Conservation (phyloP, 768 basidiomycete genomes). For the Naganishia vaughanmartiniae region DNA sequence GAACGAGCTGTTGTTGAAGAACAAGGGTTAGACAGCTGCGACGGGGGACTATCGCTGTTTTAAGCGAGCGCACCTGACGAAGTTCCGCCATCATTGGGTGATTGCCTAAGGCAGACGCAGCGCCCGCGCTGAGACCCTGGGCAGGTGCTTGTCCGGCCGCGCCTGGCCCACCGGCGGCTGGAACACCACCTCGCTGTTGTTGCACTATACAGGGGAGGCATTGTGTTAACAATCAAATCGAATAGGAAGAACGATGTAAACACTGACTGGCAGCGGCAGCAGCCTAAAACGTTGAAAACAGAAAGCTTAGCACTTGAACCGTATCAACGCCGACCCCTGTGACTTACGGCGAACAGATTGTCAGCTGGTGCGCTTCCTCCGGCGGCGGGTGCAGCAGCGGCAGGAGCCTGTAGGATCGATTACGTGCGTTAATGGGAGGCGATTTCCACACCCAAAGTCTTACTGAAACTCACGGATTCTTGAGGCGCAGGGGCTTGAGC, state of each 20-base stretch:
- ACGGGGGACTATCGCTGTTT: not conserved
- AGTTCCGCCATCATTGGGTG: conserved; percentile 68
- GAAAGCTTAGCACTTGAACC: not conserved
- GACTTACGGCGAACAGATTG: conserved; percentile 77
- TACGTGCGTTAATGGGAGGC: not conserved
- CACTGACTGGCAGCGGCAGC: conserved; percentile 51
- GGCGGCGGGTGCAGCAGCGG: conserved; percentile 40
- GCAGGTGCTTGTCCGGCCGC: conserved; percentile 27
- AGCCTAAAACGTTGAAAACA: conserved; percentile 34
- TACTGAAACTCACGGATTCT: conserved; percentile 2
- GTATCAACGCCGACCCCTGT: not conserved
- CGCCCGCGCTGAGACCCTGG: conserved; percentile 51
- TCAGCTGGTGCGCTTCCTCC: conserved; percentile 57
- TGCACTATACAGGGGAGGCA: conserved; percentile 36
- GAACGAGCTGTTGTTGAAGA: conserved; percentile 57
- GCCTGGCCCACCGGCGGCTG: conserved; percentile 33
- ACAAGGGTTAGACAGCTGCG: not conserved
- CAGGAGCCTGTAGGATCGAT: conserved; percentile 27
- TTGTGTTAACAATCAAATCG: not conserved
- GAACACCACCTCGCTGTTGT: conserved; percentile 46
- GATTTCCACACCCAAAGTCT: not conserved
- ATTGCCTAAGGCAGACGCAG: conserved; percentile 55
- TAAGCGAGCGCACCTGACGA: conserved; percentile 53
- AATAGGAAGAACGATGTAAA: not conserved
- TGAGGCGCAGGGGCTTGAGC: conserved; percentile 53